These are phyloP conservation scores for Limtongia smithiae DNA, from an alignment of 805 yeast species.

Conservation along the genomic window DNA sequence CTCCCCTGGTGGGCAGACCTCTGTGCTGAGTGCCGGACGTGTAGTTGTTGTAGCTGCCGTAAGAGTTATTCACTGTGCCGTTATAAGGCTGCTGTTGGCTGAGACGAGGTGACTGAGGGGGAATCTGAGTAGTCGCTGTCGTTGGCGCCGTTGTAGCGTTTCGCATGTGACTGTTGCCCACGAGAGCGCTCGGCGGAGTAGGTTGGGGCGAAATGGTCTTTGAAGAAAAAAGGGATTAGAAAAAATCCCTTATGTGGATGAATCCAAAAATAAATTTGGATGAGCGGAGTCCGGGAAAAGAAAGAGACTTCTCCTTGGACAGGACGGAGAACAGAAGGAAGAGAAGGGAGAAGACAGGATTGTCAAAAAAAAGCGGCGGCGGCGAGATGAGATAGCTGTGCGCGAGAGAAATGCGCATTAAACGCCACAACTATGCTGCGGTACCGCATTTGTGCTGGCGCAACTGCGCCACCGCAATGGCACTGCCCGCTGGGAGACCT, in stretches of 20 bases:
- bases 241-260: neutral
- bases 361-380: slow-evolving; percentile 12
- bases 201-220: slow-evolving; percentile 3
- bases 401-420: neutral
- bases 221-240: slow-evolving; percentile 12
- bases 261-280: neutral
- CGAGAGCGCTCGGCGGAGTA: slow-evolving; percentile 12
- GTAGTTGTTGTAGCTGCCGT: slow-evolving; percentile 2
- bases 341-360: slow-evolving; percentile 1
- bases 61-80: neutral
- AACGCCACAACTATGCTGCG: slow-evolving; percentile 4
- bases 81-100: slow-evolving; percentile 13
- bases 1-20: slow-evolving; percentile 20
- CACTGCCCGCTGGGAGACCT: too few relatives aligned
- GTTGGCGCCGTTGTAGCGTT: slow-evolving; percentile 21
- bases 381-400: slow-evolving; percentile 16
- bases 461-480: too few relatives aligned
- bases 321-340: slow-evolving; percentile 7
- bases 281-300: slow-evolving; percentile 8
- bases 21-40: slow-evolving; percentile 14
- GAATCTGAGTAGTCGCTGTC: slow-evolving; percentile 15
- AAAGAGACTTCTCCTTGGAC: slow-evolving; percentile 19
- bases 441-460: neutral
- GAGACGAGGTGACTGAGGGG: slow-evolving; percentile 27
- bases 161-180: slow-evolving; percentile 28